Conservation (phyloP, 2,329 filamentous ascomycete genomes). For the Talaromyces sp. region DNA sequence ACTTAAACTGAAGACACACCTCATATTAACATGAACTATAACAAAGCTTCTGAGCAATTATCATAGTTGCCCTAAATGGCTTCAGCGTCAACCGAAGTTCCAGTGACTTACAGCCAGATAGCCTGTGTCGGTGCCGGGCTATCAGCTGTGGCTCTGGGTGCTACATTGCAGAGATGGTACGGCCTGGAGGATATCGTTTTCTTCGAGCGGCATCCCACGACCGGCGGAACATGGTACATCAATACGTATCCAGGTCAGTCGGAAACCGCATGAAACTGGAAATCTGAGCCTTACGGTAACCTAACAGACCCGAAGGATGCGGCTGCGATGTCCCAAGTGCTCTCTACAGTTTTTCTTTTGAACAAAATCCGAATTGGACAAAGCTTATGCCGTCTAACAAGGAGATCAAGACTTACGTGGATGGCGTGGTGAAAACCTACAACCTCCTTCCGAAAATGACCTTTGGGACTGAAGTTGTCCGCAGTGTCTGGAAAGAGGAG, state of each 20-base stretch:
- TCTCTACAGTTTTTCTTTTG: conserved; percentile 56
- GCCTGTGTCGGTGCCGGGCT: conserved; percentile 55
- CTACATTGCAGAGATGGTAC: conserved; percentile 55
- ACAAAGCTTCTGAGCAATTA: no score
- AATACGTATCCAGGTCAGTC: no score
- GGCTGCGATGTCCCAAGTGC: conserved; percentile 52
- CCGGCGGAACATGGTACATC: conserved; percentile 22
- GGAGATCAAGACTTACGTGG: no score
- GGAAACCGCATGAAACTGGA: no score
- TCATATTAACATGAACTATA: no score
- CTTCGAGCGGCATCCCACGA: conserved; percentile 54
- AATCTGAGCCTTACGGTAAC: background rate
- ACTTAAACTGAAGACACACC: no score
- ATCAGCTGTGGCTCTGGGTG: conserved; percentile 59
- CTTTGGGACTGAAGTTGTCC: no score
- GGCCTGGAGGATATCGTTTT: conserved; percentile 56
- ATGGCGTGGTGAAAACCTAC: no score
- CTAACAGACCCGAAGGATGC: conserved; percentile 35
- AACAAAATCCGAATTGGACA: conserved; percentile 50
- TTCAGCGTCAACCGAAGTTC: background rate
- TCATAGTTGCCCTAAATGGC: background rate
- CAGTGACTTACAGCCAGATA: conserved; percentile 25
- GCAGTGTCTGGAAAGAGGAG: no score
- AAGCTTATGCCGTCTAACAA: conserved; percentile 18
- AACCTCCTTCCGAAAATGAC: no score